phyloP scores from a whole-genome alignment of 1,284 basidiomycete species.

The Coriolopsis trogii region DNA sequence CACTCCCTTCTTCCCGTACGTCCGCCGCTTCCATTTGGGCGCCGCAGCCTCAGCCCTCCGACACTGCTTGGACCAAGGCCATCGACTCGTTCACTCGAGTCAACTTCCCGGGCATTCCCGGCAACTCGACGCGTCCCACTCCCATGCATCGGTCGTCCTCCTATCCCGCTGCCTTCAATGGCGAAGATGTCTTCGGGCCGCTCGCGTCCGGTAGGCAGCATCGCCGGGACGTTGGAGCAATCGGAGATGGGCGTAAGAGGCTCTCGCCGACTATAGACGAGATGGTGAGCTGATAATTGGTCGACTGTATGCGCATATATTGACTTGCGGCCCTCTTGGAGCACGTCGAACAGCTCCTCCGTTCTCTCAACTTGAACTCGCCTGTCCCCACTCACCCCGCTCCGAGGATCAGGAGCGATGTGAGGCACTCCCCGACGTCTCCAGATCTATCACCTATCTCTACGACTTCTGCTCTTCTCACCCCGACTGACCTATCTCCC shows the following conservation, averaged over 20 bases:
- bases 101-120: conserved; percentile 37
- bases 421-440: conserved; percentile 46
- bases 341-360: conserved; percentile 78
- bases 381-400: conserved; percentile 56
- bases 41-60: conserved; percentile 69
- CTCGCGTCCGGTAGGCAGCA: conserved; percentile 39
- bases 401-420: conserved; percentile 39
- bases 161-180: conserved; percentile 35
- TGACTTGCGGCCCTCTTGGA: conserved; percentile 33
- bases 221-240: conserved; percentile 63
- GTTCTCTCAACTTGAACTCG: conserved; percentile 74
- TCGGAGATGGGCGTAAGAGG: conserved; percentile 75
- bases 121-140: conserved; percentile 21
- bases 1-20: conserved; percentile 26
- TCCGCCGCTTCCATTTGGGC: conserved; percentile 72
- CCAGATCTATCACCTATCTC: conserved; percentile 72
- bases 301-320: conserved; percentile 26
- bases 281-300: conserved; percentile 44
- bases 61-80: conserved; percentile 64
- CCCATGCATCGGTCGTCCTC: conserved; percentile 30
- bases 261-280: conserved; percentile 56
- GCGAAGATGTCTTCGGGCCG: conserved; percentile 68
- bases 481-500: conserved; percentile 71
- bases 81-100: conserved; percentile 60
- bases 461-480: conserved; percentile 62